A percentile compares a stretch with the other conserved stretches of the same genome.
Conservation (phyloP, 2,329 filamentous ascomycete species). For the Epichloe scottii region DNA sequence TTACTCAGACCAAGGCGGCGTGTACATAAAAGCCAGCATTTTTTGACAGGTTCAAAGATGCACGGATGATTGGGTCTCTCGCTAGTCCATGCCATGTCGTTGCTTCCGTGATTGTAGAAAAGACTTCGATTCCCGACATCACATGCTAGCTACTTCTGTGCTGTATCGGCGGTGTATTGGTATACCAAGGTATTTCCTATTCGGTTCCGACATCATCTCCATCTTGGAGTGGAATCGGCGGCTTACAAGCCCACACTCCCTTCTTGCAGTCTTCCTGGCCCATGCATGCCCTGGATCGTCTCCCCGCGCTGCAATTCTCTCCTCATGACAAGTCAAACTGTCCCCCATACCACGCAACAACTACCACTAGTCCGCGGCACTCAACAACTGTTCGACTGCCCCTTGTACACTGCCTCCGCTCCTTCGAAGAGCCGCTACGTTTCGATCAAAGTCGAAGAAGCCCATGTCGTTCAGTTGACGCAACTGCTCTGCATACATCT, state of each 20-base stretch:
- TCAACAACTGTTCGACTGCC: conserved; percentile 64
- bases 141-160: too few species aligned
- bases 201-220: not conserved
- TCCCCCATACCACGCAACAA: not conserved
- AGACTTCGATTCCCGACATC: too few species aligned
- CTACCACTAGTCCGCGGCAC: conserved; percentile 12
- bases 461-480: conserved; percentile 97
- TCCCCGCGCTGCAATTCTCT: not conserved
- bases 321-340: not conserved
- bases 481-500: conserved; percentile 81
- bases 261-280: not conserved
- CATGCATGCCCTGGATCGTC: not conserved
- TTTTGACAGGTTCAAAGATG: too few species aligned
- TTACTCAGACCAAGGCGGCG: too few species aligned
- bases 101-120: too few species aligned
- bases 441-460: conserved; percentile 92
- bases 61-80: too few species aligned
- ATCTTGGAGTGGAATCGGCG: not conserved
- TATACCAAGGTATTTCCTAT: not conserved
- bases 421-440: conserved; percentile 75
- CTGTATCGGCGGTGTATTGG: not conserved
- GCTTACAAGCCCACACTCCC: not conserved
- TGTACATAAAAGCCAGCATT: too few species aligned
- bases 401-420: conserved; percentile 92
- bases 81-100: too few species aligned